Base-by-base conservation (phyloP, 1,139 yeast genomes). In the Wickerhamiella infanticola region DNA sequence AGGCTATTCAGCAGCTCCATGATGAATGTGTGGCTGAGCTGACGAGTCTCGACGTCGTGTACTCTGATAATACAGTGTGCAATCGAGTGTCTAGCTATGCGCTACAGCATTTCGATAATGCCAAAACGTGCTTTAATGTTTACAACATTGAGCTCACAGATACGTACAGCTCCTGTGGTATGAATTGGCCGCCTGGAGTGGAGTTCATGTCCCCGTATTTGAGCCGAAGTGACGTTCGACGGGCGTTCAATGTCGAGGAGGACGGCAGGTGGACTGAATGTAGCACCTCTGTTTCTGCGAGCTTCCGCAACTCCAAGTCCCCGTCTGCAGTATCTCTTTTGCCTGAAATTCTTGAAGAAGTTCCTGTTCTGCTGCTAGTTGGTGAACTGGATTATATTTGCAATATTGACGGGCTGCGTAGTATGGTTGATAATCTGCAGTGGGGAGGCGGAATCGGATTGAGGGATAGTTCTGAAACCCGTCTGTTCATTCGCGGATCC, bases 331-430 rank as follows among this genome's bases (percentile, higher is more conserved):
- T 82, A 36, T 69, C 71, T 39, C 63, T 86, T 39, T 62, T 93
- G 24, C 93, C 95, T 0, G 67, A 63, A 1, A 58, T 90, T 33
- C 65, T 88, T 42, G 68, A 70, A 43, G 67, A 78, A 45, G 54
- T 83, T 5, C 80, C 81, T 8, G 68, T 90, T 8, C 63, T 85
- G 54, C 66, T 93, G 50, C 86, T 85, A 64, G 81, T 81, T 58
- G 99, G 98, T 43, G 86, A 81, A 53, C 74, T 80, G 55, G 99
- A 90, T 63, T 73, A 85, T 44, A 82, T 90, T 48, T 90, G 99
- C 65, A 90, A 90, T 60, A 75, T 77, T 56, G 55, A 74, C 41
- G 95, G 97, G 13, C 78, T 86, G 1, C 80, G 81, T 54, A 68
- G 69, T 54, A 66, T 81, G 60, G 77, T 90, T 44, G 61, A 70